phyloP scores from a whole-genome alignment of 73 alveolate species.

The Tetrahymena elliotti region DNA sequence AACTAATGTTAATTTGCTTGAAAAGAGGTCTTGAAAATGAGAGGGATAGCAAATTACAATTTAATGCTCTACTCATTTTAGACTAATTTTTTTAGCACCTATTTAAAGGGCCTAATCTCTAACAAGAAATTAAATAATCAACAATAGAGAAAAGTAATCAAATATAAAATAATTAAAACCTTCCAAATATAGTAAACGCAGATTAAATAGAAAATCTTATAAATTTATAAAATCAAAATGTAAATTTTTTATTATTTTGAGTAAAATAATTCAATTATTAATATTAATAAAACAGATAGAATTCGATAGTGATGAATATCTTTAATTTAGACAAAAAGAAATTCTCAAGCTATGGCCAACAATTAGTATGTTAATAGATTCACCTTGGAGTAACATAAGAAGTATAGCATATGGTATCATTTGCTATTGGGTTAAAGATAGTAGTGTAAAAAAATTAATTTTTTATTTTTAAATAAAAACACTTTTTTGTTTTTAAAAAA shows the following conservation, averaged over 20 bases:
- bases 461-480: background rate
- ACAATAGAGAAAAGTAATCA: background rate
- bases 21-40: background rate
- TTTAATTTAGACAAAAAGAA: conserved; percentile 35
- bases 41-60: background rate
- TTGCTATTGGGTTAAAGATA: conserved; percentile 19
- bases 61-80: background rate
- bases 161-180: background rate
- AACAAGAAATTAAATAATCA: background rate
- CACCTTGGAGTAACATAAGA: conserved; percentile 66
- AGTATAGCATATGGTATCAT: conserved; percentile 60
- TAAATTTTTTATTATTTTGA: background rate
- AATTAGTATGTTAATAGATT: conserved; percentile 33
- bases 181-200: background rate
- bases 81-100: background rate
- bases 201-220: background rate
- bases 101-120: background rate
- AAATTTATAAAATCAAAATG: background rate
- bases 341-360: conserved; percentile 61
- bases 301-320: conserved; percentile 3
- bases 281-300: background rate
- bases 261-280: background rate
- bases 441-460: background rate
- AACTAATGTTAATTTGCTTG: background rate
- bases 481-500: background rate